Conservation (phyloP, 768 basidiomycete genomes). For the Plicaturopsis crispa region DNA sequence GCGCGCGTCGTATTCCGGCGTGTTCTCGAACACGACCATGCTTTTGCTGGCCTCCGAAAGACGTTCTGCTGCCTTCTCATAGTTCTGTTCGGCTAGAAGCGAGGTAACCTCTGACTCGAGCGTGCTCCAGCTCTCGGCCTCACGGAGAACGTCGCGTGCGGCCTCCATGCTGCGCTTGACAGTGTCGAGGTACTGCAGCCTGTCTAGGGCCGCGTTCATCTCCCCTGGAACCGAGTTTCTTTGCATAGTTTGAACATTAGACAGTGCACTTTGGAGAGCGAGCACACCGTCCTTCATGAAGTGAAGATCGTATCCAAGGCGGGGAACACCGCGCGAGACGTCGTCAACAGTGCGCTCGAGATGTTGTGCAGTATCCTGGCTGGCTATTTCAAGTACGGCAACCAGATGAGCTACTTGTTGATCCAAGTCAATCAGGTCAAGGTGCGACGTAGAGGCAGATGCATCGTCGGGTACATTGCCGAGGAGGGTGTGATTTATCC, state of each 20-base stretch:
- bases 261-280: conserved; percentile 61
- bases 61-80: conserved; percentile 86
- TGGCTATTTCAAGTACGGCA: conserved; percentile 76
- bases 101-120: conserved; percentile 88
- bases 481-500: conserved; percentile 63
- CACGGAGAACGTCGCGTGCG: conserved; percentile 80
- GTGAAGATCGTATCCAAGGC: conserved; percentile 91
- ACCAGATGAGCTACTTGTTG: conserved; percentile 69
- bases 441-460: conserved; percentile 21
- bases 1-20: conserved; percentile 83
- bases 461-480: conserved; percentile 21
- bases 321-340: conserved; percentile 83
- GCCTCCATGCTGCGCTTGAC: conserved; percentile 85
- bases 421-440: conserved; percentile 55
- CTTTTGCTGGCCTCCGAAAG: conserved; percentile 83
- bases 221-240: conserved; percentile 42
- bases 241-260: conserved; percentile 51
- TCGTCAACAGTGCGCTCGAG: conserved; percentile 90
- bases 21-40: conserved; percentile 91
- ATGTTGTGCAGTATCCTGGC: conserved; percentile 80
- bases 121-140: conserved; percentile 96
- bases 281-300: conserved; percentile 93
- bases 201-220: conserved; percentile 64
- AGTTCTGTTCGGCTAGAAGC: conserved; percentile 71
- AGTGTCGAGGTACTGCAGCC: conserved; percentile 73